Conservation (phyloP, 331 rosid species). For the Ulmus americana region DNA sequence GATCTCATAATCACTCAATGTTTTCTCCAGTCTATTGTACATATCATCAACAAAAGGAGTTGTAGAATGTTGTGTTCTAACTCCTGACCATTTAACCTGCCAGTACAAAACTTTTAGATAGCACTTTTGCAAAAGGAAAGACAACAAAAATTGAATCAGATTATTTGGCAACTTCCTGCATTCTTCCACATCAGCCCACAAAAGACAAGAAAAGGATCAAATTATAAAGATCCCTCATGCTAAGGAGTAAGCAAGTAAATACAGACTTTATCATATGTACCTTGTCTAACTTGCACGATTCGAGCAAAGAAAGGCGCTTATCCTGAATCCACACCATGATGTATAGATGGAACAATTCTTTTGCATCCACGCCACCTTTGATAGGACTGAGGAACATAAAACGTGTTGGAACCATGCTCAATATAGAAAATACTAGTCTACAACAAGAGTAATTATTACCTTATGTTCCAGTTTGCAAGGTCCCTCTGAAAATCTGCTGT, state of each 20-base stretch:
- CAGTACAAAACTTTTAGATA: conserved; percentile 28
- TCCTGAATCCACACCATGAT: conserved; percentile 92
- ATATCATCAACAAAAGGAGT: conserved; percentile 97
- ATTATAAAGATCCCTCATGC: conserved; percentile 5
- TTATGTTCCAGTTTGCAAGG: conserved; percentile 64
- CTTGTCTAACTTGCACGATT: conserved; percentile 88
- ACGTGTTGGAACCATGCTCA: conserved; percentile 6
- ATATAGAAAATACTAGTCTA: neutral
- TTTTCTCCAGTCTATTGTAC: conserved; percentile 83
- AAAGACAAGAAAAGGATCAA: neutral
- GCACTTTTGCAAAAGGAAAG: neutral
- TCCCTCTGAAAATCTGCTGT: conserved; percentile 94
- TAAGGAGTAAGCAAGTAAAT: conserved; percentile 12
- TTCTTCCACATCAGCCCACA: neutral
- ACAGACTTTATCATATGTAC: conserved; percentile 31
- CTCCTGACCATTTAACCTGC: conserved; percentile 99
- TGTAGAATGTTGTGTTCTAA: conserved; percentile 82
- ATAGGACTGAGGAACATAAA: conserved; percentile 45
- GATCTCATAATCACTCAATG: conserved; percentile 80
- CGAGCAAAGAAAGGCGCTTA: conserved; percentile 75
- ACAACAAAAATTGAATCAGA: neutral
- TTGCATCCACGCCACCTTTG: conserved; percentile 94
- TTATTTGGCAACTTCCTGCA: neutral
- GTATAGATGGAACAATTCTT: conserved; percentile 89
- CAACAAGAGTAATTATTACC: conserved; percentile 33